Evolutionary conservation across 2,329 filamentous ascomycete species (phyloP).

Genomic region (Fusarium mundagurra): DNA sequence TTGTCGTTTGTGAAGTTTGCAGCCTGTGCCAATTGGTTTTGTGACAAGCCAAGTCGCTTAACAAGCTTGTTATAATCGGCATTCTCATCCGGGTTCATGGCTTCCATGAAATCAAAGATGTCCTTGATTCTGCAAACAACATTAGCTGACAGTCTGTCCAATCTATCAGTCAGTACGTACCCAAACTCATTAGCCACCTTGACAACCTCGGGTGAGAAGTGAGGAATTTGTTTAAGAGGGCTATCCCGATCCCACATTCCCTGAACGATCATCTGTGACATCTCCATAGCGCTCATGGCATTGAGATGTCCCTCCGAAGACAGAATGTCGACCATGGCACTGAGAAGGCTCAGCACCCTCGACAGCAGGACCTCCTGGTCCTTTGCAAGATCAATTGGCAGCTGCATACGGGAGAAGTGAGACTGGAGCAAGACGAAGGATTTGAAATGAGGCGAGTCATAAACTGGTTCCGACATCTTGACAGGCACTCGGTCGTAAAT

Average conservation of each 20-base stretch:
- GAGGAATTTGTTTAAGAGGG: conserved; percentile 95
- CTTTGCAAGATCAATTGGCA: conserved; percentile 94
- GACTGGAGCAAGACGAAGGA: conserved; percentile 96
- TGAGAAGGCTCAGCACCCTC: conserved; percentile 87
- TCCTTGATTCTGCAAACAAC: conserved; percentile 76
- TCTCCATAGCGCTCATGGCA: conserved; percentile 98
- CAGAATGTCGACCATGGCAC: conserved; percentile 92
- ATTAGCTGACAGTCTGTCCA: conserved; percentile 44
- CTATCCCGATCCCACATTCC: conserved; percentile 99
- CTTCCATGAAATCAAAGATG: conserved; percentile 97
- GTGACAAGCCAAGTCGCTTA: conserved; percentile 79
- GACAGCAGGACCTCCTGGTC: conserved; percentile 90
- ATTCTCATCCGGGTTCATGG: conserved; percentile 97
- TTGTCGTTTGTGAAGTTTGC: conserved; percentile 95
- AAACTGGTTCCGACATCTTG: conserved; percentile 88
- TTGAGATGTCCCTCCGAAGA: conserved; percentile 97
- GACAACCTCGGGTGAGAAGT: conserved; percentile 86
- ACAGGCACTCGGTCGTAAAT: conserved; percentile 96
- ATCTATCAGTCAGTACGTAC: conserved; percentile 56
- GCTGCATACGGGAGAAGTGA: conserved; percentile 96
- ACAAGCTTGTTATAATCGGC: conserved; percentile 81
- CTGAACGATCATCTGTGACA: conserved; percentile 99
- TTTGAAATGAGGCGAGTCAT: conserved; percentile 97
- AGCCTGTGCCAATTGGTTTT: conserved; percentile 86
- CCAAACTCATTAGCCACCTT: conserved; percentile 82